Conservation (phyloP, 148 eudicot species). For the Rhododendron ovatum region DNA sequence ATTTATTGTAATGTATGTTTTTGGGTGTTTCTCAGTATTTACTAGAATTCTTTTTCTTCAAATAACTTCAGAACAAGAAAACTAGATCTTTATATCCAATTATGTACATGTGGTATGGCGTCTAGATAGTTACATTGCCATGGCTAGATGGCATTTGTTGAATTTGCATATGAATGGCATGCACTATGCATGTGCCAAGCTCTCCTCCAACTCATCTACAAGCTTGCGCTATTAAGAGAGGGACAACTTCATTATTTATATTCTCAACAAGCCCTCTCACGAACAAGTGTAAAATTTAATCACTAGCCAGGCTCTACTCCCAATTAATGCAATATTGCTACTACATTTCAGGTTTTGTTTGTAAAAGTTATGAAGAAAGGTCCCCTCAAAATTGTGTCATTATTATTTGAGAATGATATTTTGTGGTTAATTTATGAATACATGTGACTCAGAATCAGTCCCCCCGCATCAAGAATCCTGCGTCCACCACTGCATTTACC, state of each 20-base stretch:
- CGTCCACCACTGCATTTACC: neutral
- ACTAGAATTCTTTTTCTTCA: neutral
- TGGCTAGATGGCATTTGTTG: neutral
- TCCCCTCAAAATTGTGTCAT: no score
- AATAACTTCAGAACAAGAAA: neutral
- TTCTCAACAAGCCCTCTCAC: no score
- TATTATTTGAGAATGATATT: neutral
- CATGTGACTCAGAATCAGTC: no score
- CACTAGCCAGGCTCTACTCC: neutral
- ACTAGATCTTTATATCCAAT: neutral
- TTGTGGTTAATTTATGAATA: no score
- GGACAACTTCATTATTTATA: no score
- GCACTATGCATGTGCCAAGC: neutral
- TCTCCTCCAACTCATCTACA: no score
- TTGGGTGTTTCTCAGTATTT: neutral
- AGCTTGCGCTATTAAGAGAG: no score
- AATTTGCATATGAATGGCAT: neutral
- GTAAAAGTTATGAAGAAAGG: no score
- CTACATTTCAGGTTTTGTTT: no score
- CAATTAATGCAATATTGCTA: neutral
- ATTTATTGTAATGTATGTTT: neutral
- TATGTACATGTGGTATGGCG: neutral
- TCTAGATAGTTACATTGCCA: neutral
- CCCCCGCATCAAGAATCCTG: neutral
- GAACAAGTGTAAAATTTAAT: no score